These are phyloP conservation scores for Adenanthera pavonina DNA, from an alignment of 306 rosid species.

Conservation along the genomic window DNA sequence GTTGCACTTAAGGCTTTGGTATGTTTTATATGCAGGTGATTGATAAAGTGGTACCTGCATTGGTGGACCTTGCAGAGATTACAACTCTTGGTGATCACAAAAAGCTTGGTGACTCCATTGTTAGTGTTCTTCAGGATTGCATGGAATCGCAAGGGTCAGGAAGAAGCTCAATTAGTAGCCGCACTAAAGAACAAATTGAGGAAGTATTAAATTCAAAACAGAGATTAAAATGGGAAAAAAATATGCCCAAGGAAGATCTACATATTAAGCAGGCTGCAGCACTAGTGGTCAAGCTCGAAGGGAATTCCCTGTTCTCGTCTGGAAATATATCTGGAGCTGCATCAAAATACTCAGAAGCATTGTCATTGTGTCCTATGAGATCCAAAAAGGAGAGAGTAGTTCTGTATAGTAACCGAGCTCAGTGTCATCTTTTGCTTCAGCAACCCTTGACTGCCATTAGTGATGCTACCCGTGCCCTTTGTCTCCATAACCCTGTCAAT, in stretches of 20 bases:
- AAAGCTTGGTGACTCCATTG: slow-evolving; percentile 89
- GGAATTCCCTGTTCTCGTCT: slow-evolving; percentile 93
- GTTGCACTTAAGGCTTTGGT: slow-evolving; percentile 24
- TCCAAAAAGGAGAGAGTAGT: slow-evolving; percentile 97
- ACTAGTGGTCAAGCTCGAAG: slow-evolving; percentile 95
- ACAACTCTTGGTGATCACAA: slow-evolving; percentile 88
- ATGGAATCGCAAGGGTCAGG: slow-evolving; percentile 80
- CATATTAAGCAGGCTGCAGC: slow-evolving; percentile 99
- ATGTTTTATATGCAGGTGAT: slow-evolving; percentile 64
- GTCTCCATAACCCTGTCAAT: slow-evolving; percentile 93
- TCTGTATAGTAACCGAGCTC: slow-evolving; percentile 94
- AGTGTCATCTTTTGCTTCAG: slow-evolving; percentile 89
- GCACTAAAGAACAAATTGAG: slow-evolving; percentile 83
- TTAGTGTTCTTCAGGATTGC: slow-evolving; percentile 87
- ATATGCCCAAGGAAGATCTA: slow-evolving; percentile 95
- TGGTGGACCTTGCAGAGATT: slow-evolving; percentile 90
- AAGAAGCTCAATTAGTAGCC: slow-evolving; percentile 60
- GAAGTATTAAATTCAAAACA: slow-evolving; percentile 77
- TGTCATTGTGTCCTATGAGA: slow-evolving; percentile 95
- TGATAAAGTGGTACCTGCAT: slow-evolving; percentile 91
- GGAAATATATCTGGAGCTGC: slow-evolving; percentile 97
- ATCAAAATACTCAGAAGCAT: slow-evolving; percentile 90
- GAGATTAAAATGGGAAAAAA: slow-evolving; percentile 93
- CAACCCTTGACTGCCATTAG: slow-evolving; percentile 95
- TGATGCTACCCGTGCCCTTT: slow-evolving; percentile 94